Base-by-base conservation (phyloP, 176 grass and related monocot genomes). In the Bonia amplexicaulis region DNA sequence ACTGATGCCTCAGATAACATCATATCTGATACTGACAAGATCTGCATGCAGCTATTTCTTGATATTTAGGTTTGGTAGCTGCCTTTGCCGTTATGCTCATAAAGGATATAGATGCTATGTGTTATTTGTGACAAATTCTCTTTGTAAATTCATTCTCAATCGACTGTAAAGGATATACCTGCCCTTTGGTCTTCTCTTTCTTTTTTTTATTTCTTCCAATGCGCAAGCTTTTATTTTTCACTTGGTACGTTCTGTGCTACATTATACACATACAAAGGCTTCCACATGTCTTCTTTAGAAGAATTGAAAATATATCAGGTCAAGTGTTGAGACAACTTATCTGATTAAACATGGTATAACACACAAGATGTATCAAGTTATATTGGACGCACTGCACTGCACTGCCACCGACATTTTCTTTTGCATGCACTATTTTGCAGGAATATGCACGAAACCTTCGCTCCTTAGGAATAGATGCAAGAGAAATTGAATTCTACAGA, bases 1-100 rank as follows among this genome's bases (percentile, higher is more conserved):
- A 91, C 93, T 31, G 93, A 99, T 86, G 66, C 93, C 53, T 89
- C 83, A 20, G 93, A 99, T 82, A 99, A 88, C 49, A 80, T 88
- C 85, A 96, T 99, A 47, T 99, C 93, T 84, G 96, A 99, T 29
- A 96, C 96, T 46, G 93, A 99, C 49, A 99, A 99, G 96, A 99
- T 99, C 45, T 99, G 96, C 78, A 96, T 92, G 96, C 96, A 99
- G 81, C 86, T 99, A 83, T 99, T 96, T 92, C 96, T 99, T 89
- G 96, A 99, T 37, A 94, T 96, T 88, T 93, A 99, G 96, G 96
- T 99, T 55, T 48, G 10, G 35, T 22, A 62, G 26, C 69, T 49
- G 2, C n/a, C 9, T 63, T 63, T 13, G 6, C 12, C 15, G 27
- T 79, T 57, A 6, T 70, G 9, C 39, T 77, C 4, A 39, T 72